These are phyloP conservation scores for Rhodamnia argentea DNA, from an alignment of 345 rosid genomes.

Conservation along the genomic window DNA sequence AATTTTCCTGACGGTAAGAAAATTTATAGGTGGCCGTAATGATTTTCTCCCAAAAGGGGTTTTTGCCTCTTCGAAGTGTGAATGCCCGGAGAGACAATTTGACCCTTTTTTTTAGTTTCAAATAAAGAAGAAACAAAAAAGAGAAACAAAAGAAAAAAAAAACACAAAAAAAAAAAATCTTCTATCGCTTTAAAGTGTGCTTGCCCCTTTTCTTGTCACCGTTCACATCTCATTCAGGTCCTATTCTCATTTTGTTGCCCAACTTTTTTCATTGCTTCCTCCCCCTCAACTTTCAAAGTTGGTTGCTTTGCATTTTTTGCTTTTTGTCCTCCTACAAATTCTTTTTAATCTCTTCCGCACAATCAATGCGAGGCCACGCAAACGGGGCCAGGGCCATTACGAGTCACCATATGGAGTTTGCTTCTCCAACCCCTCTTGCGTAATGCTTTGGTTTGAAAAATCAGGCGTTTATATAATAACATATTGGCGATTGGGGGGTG, in stretches of 20 bases:
- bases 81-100: neutral
- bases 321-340: neutral
- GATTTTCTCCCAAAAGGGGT: constrained; percentile 13
- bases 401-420: neutral
- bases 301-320: neutral
- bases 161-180: neutral
- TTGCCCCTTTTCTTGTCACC: neutral
- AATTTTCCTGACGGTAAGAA: neutral
- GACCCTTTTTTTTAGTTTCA: no score
- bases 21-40: constrained; percentile 2
- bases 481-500: neutral
- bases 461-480: neutral
- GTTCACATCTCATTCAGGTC: constrained; percentile 10
- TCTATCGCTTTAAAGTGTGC: neutral
- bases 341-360: neutral
- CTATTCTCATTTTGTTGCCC: neutral
- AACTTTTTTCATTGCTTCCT: neutral
- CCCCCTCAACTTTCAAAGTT: neutral
- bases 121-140: no score
- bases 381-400: neutral
- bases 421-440: neutral
- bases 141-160: no score
- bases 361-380: neutral
- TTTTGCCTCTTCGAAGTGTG: constrained; percentile 8
- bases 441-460: neutral